Percentiles rank a stretch among this genome's conserved stretches.
Conservation (phyloP, 1,284 basidiomycete species). For the Apiotrichum gamsii region DNA sequence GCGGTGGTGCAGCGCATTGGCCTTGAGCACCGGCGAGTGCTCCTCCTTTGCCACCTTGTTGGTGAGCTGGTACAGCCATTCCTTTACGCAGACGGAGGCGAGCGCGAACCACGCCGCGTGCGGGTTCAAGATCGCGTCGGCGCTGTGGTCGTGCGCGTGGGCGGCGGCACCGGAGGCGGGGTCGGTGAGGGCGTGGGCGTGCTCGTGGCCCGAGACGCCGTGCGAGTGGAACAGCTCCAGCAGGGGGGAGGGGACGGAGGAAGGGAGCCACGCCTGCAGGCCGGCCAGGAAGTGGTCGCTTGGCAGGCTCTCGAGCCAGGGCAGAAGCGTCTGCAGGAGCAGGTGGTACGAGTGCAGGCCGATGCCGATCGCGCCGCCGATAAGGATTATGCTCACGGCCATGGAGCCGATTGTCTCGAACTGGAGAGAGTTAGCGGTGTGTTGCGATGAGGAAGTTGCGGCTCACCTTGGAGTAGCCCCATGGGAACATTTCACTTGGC, state of each 20-base stretch:
- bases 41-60: slow-evolving; percentile 83
- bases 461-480: slow-evolving; percentile 62
- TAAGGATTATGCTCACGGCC: slow-evolving; percentile 73
- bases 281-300: slow-evolving; percentile 34
- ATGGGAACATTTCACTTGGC: slow-evolving; percentile 59
- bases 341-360: slow-evolving; percentile 80
- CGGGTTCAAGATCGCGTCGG: slow-evolving; percentile 61
- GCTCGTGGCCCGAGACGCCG: slow-evolving; percentile 51
- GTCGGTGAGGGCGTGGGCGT: slow-evolving; percentile 17
- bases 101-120: slow-evolving; percentile 96
- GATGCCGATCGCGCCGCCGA: slow-evolving; percentile 80
- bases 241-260: slow-evolving; percentile 43
- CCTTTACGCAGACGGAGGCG: slow-evolving; percentile 72
- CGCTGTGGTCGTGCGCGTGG: slow-evolving; percentile 28
- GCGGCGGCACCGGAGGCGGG: slow-evolving; percentile 13
- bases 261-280: slow-evolving; percentile 36
- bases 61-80: slow-evolving; percentile 85
- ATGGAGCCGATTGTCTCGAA: slow-evolving; percentile 90
- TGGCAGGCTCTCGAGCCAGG: slow-evolving; percentile 47
- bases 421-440: slow-evolving; percentile 11
- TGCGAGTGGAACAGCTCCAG: slow-evolving; percentile 47
- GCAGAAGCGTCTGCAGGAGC: slow-evolving; percentile 43
- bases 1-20: slow-evolving; percentile 82
- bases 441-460: no score
- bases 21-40: slow-evolving; percentile 79